phyloP scores from a whole-genome alignment of 2,329 filamentous ascomycete species.

The Colletotrichum orbiculare region DNA sequence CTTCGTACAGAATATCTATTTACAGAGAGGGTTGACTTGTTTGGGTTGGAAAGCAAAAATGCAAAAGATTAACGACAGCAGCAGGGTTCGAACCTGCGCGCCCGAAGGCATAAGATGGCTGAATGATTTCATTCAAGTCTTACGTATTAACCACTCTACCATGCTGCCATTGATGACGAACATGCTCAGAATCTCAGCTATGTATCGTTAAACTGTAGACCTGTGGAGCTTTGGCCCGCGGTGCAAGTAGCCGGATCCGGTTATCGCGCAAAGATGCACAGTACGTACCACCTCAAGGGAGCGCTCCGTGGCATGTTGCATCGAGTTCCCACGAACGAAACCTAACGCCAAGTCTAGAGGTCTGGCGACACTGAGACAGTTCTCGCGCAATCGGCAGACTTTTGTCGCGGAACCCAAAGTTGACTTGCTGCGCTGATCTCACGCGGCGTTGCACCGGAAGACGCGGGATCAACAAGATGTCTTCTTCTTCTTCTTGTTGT shows the following conservation, averaged over 20 bases:
- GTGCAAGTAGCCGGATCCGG: background rate
- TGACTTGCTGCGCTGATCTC: background rate
- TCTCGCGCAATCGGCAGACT: background rate
- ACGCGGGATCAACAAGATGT: background rate
- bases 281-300: too few species aligned
- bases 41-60: background rate
- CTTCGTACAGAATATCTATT: too few species aligned
- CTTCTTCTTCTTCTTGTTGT: background rate
- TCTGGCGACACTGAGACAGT: too few species aligned
- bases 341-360: too few species aligned
- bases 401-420: conserved; percentile 6
- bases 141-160: conserved; percentile 35
- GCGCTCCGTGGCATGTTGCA: too few species aligned
- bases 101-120: conserved; percentile 33
- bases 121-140: conserved; percentile 28
- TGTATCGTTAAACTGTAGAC: background rate
- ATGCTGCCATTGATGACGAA: conserved; percentile 25
- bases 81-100: conserved; percentile 37
- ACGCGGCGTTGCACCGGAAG: background rate
- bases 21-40: too few species aligned
- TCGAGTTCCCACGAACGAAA: too few species aligned
- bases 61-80: conserved; percentile 22
- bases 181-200: accelerated
- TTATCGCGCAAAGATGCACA: too few species aligned
- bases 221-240: background rate